phyloP scores from a whole-genome alignment of 495 filamentous ascomycete genomes.

The Aspergillus campestris region DNA sequence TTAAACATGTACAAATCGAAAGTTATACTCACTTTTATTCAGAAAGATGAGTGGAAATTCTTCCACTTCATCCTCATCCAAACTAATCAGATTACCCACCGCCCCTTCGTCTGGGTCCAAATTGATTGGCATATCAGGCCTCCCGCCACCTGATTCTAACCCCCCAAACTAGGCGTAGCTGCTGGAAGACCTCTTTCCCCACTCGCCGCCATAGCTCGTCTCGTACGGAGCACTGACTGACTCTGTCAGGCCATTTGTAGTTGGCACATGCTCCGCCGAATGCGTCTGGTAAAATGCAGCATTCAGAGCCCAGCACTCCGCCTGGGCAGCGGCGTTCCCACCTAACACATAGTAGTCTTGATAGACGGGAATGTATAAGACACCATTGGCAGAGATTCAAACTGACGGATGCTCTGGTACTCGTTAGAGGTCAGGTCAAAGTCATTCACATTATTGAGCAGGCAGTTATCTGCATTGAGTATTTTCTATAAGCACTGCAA shows the following conservation, averaged over 20 bases:
- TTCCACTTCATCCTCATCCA: not conserved
- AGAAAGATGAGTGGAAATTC: not conserved
- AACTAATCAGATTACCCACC: not conserved
- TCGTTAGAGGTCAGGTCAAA: too few relatives aligned
- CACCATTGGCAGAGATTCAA: too few relatives aligned
- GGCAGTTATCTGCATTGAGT: too few relatives aligned
- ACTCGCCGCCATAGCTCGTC: not conserved
- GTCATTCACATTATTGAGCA: too few relatives aligned
- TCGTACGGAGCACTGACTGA: constrained; percentile 2
- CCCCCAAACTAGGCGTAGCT: not conserved
- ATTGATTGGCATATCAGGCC: not conserved
- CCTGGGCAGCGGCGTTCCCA: too few relatives aligned
- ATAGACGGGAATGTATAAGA: too few relatives aligned
- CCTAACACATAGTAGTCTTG: too few relatives aligned
- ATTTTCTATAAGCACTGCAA: too few relatives aligned
- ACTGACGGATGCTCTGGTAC: too few relatives aligned
- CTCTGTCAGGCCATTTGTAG: constrained; percentile 9
- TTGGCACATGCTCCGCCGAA: constrained; percentile 10
- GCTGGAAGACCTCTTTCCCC: not conserved
- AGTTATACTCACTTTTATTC: not conserved
- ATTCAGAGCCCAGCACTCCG: too few relatives aligned
- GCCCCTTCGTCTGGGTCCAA: not conserved
- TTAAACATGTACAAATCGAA: not conserved
- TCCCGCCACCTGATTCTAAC: not conserved
- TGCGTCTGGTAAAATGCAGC: constrained; percentile 6